These are phyloP conservation scores for Musa troglodytarum DNA, from an alignment of 176 grass and related monocot genomes.

Conservation along the genomic window DNA sequence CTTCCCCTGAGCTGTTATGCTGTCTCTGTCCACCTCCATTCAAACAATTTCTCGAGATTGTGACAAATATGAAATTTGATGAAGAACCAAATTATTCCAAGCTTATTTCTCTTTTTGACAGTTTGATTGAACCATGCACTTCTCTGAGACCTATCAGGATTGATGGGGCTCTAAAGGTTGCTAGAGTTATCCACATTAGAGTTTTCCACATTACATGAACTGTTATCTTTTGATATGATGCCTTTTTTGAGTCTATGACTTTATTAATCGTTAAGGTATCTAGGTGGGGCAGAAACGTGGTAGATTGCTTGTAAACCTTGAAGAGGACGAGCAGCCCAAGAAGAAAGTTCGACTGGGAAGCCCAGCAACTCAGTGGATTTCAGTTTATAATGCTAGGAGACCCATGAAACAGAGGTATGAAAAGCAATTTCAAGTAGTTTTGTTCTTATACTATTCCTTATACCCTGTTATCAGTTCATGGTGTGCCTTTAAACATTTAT, in stretches of 20 bases:
- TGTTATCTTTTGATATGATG: neutral
- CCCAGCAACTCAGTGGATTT: slow-evolving; percentile 81
- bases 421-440: neutral
- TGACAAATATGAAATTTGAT: slow-evolving; percentile 78
- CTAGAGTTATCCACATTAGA: neutral
- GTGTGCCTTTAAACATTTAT: neutral
- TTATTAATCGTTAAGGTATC: slow-evolving; percentile 4
- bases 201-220: neutral
- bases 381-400: slow-evolving; percentile 70
- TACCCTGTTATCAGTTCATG: neutral
- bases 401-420: slow-evolving; percentile 92
- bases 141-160: slow-evolving; percentile 64
- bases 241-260: neutral
- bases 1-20: slow-evolving; percentile 54
- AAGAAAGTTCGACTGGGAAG: slow-evolving; percentile 66
- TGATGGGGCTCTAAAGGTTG: slow-evolving; percentile 81
- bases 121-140: slow-evolving; percentile 53
- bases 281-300: slow-evolving; percentile 85
- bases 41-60: slow-evolving; percentile 73
- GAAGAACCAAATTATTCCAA: slow-evolving; percentile 86
- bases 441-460: neutral
- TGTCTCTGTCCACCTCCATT: slow-evolving; percentile 75
- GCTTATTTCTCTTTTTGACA: slow-evolving; percentile 69
- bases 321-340: slow-evolving; percentile 68
- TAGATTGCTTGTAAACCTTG: slow-evolving; percentile 53